Percentiles rank a stretch among this genome's conserved stretches.
Evolutionary conservation across 2,329 filamentous ascomycete species (phyloP).

Genomic region (Penicillium sp.): DNA sequence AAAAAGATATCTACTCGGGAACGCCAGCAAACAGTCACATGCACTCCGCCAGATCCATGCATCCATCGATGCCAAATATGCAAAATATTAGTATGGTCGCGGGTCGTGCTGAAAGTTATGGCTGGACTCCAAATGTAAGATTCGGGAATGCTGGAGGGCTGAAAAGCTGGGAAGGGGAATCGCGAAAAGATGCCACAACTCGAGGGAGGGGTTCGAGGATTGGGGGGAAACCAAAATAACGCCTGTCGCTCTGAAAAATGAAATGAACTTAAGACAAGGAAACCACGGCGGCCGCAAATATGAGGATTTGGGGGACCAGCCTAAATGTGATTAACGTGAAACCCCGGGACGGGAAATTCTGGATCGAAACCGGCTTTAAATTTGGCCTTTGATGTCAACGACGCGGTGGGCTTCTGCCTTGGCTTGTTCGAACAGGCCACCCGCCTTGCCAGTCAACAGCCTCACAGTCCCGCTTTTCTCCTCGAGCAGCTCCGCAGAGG

Average conservation of each 20-base stretch:
- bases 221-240: conserved; percentile 3
- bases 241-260: conserved; percentile 5
- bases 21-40: background rate
- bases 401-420: conserved; percentile 73
- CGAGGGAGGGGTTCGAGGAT: background rate
- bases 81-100: conserved; percentile 17
- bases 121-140: background rate
- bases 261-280: background rate
- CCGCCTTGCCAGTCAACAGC: conserved; percentile 73
- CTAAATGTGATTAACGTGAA: conserved; percentile 10
- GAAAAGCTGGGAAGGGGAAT: background rate
- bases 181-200: conserved; percentile 3
- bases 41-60: conserved; percentile 4
- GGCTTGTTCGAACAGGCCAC: conserved; percentile 69
- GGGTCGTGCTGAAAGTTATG: background rate
- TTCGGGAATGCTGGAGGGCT: background rate
- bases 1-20: background rate
- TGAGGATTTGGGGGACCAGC: background rate
- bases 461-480: conserved; percentile 72
- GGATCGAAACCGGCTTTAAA: conserved; percentile 42
- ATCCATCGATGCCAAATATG: background rate
- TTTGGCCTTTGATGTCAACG: conserved; percentile 97
- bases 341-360: conserved; percentile 1
- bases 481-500: conserved; percentile 72
- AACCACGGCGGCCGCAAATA: background rate